These are phyloP conservation scores for Aspergillus alliaceus DNA, from an alignment of 2,329 filamentous ascomycete genomes.

Conservation along the genomic window DNA sequence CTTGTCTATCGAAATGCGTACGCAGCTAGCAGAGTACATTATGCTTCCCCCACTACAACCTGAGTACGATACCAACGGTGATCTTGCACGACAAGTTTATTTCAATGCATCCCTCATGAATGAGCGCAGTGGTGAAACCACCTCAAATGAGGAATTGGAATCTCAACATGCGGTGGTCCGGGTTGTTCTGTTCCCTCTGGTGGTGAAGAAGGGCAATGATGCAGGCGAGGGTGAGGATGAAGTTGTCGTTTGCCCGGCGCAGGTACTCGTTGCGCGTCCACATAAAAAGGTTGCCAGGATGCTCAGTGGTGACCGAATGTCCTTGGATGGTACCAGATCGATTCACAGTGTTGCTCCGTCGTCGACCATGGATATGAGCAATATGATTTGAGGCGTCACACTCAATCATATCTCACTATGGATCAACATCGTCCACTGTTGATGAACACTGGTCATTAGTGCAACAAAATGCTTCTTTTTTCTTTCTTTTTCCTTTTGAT, in stretches of 20 bases:
- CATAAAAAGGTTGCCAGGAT: constrained; percentile 44
- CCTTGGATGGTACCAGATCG: constrained; percentile 39
- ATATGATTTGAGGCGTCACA: constrained; percentile 47
- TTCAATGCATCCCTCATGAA: constrained; percentile 97
- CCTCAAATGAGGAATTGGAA: constrained; percentile 78
- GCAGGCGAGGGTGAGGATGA: constrained; percentile 85
- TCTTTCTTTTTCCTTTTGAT: no score
- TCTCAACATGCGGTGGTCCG: constrained; percentile 74
- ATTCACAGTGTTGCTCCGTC: constrained; percentile 45
- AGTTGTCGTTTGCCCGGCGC: constrained; percentile 91
- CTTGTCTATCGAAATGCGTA: constrained; percentile 94
- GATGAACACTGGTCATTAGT: not conserved
- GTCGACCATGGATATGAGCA: constrained; percentile 45
- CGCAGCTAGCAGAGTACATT: constrained; percentile 93
- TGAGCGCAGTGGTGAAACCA: constrained; percentile 73
- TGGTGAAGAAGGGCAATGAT: constrained; percentile 94
- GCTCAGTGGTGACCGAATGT: constrained; percentile 44
- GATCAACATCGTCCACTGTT: not conserved
- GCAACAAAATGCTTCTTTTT: not conserved
- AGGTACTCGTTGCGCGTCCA: constrained; percentile 73
- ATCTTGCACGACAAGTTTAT: constrained; percentile 79
- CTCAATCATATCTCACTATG: constrained; percentile 19
- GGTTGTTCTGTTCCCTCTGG: constrained; percentile 90
- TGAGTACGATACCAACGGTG: constrained; percentile 90
- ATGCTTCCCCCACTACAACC: constrained; percentile 95